Base-by-base conservation (phyloP, 306 rosid genomes). In the Rosa chinensis region DNA sequence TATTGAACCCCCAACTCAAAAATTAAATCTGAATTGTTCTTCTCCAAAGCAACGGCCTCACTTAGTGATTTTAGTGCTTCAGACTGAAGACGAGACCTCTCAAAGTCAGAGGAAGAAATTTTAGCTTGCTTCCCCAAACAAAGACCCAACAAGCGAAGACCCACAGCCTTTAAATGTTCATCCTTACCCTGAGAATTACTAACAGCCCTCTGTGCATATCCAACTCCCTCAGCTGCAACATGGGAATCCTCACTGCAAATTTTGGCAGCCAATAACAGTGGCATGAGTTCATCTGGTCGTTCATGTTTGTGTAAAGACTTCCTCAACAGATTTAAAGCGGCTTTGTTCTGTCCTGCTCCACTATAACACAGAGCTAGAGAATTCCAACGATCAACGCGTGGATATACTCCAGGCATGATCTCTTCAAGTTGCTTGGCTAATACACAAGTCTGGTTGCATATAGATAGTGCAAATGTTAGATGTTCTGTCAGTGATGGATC, bases 401-500 rank as follows among this genome's bases (percentile, higher is more conserved):
- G 97, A 81, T 85, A 91, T 35, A 90, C 85, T 49, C 98, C 98
- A 82, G 99, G 99, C 90, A 91, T 78, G 81, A 93, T 79, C 82
- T 89, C 99, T 84, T 93, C 97, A 47, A 93, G 81, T 71, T 90
- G 93, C 84, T 86, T 91, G 69, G 94, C 97, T 79, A 95, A 84
- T 79, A 84, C 78, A 53, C 88, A 92, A 61, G 97, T 93, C 88
- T 93, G 96, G 84, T 87, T 81, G 86, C 99, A 93, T 52, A 80
- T 59, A 44, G 99, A 96, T 78, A 96, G 92, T 58, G 99, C 98
- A 77, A 88, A 96, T 37, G 87, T 88, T 77, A 96, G 87, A 87
- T 96, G 99, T 70, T 96, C 99, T 91, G 91, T 89, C 55, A 91
- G 49, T 12, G 99, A 93, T 80, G 96, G 94, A 85, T 96, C 99